Percentiles rank a stretch among this genome's conserved stretches.
phyloP scores from a whole-genome alignment of 169 alveolate genomes.

The Blepharisma undulans region DNA sequence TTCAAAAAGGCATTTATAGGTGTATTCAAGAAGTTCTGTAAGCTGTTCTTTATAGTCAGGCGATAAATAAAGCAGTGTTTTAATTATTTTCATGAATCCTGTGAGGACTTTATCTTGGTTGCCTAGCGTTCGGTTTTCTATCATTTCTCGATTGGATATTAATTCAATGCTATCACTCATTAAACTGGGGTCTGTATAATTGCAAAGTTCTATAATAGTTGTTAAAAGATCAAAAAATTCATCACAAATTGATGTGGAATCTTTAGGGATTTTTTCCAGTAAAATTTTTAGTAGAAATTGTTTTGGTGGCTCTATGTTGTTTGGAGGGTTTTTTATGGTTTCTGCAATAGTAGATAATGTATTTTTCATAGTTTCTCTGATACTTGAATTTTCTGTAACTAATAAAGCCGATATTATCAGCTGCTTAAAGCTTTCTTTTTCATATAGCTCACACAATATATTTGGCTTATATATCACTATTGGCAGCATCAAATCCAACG shows the following conservation, averaged over 20 bases:
- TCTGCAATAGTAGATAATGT: neutral
- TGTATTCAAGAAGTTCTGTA: neutral
- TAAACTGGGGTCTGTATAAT: neutral
- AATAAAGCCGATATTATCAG: neutral
- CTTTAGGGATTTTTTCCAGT: conserved; percentile 42
- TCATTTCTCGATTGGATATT: conserved; percentile 44
- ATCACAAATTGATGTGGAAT: conserved; percentile 40
- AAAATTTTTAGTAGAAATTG: conserved; percentile 41
- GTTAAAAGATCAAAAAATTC: conserved; percentile 41
- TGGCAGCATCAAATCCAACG: neutral
- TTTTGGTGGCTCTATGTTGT: conserved; percentile 25
- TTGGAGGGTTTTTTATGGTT: neutral
- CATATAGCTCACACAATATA: neutral
- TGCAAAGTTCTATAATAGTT: neutral
- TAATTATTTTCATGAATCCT: conserved; percentile 48
- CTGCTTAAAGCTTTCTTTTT: neutral
- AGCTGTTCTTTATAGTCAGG: neutral
- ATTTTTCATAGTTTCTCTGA: neutral
- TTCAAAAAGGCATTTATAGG: conserved; percentile 36
- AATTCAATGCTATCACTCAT: conserved; percentile 30
- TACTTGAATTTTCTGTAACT: neutral
- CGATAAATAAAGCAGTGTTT: neutral
- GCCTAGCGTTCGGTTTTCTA: conserved; percentile 61
- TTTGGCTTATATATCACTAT: neutral
- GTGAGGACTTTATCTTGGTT: conserved; percentile 62